Evolutionary conservation across 2,329 filamentous ascomycete species (phyloP).

Genomic region (Plectosphaerella sp.): DNA sequence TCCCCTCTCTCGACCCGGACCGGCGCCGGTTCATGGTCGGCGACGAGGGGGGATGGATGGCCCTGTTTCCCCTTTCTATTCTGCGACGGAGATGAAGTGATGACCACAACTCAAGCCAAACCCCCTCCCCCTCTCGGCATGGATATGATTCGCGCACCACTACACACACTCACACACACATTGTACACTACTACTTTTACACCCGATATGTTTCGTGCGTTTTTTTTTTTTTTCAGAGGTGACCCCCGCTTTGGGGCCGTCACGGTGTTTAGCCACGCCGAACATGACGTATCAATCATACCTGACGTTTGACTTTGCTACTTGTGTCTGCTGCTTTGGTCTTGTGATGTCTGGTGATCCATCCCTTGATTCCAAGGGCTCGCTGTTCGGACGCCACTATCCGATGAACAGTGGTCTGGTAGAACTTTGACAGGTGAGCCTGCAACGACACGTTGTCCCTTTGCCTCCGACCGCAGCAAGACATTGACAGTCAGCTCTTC

Average conservation of each 20-base stretch:
- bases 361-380: too few relatives aligned
- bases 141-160: background rate
- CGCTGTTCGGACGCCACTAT: too few relatives aligned
- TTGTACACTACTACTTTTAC: background rate
- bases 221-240: background rate
- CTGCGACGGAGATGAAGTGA: conserved; percentile 4
- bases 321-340: too few relatives aligned
- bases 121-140: background rate
- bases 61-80: background rate
- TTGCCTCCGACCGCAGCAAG: too few relatives aligned
- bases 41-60: background rate
- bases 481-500: too few relatives aligned
- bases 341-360: too few relatives aligned
- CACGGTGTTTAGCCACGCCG: background rate
- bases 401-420: too few relatives aligned
- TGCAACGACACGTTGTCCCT: too few relatives aligned
- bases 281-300: background rate
- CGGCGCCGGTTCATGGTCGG: too few relatives aligned
- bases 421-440: too few relatives aligned
- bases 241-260: background rate
- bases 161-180: background rate
- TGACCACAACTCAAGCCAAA: background rate
- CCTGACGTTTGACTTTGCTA: too few relatives aligned
- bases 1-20: background rate
- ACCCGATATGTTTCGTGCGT: background rate